These are phyloP conservation scores for Mollisiaceae sp. DNA, from an alignment of 2,329 filamentous ascomycete genomes.

Conservation along the genomic window DNA sequence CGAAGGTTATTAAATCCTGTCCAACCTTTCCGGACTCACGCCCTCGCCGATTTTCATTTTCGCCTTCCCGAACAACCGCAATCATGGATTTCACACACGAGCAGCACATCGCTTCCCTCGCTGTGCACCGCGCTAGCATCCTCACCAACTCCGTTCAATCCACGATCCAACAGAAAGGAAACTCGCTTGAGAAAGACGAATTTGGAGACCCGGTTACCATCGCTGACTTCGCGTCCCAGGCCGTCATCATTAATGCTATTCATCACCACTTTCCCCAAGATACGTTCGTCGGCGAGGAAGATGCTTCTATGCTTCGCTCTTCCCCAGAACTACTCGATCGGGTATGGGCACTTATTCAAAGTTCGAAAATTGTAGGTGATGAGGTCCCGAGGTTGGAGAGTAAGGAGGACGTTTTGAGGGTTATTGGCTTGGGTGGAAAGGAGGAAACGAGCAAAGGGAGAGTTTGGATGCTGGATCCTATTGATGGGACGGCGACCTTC, in stretches of 20 bases:
- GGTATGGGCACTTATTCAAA: slow-evolving; percentile 60
- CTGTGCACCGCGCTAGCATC: slow-evolving; percentile 60
- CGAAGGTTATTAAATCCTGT: not conserved
- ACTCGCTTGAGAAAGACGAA: slow-evolving; percentile 59
- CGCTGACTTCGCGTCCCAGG: slow-evolving; percentile 68
- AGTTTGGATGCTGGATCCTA: slow-evolving; percentile 68
- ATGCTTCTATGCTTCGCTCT: slow-evolving; percentile 55
- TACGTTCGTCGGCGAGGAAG: slow-evolving; percentile 66
- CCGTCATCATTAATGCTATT: slow-evolving; percentile 62
- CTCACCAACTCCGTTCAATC: slow-evolving; percentile 61
- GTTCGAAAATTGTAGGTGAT: slow-evolving; percentile 37
- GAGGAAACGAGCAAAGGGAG: slow-evolving; percentile 48
- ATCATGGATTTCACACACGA: slow-evolving; percentile 2
- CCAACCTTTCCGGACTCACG: not conserved
- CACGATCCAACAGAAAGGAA: slow-evolving; percentile 50
- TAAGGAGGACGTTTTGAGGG: slow-evolving; percentile 61
- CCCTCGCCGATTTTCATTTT: not conserved
- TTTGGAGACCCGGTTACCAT: slow-evolving; percentile 62
- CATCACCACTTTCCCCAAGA: slow-evolving; percentile 59
- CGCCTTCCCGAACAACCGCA: not conserved
- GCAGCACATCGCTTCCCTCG: slow-evolving; percentile 38
- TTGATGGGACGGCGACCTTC: slow-evolving; percentile 68
- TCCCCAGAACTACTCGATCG: slow-evolving; percentile 53
- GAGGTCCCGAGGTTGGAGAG: slow-evolving; percentile 52
- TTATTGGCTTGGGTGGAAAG: slow-evolving; percentile 62